Conservation (phyloP, 2,329 filamentous ascomycete species). For the Xylariaceae sp. region DNA sequence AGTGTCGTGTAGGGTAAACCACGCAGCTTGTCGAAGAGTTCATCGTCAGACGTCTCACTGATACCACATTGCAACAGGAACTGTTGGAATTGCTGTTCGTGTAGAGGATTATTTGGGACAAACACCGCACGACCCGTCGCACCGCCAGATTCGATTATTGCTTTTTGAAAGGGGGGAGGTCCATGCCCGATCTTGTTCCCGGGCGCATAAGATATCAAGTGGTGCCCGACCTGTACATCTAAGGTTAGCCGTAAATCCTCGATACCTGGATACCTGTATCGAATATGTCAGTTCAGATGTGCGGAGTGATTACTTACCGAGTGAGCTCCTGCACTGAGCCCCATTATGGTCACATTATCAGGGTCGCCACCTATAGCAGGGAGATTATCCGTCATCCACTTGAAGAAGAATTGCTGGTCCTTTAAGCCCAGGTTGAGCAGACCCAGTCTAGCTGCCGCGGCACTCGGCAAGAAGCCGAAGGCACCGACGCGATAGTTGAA, state of each 20-base stretch:
- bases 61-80: slow-evolving; percentile 50
- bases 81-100: slow-evolving; percentile 50
- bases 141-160: slow-evolving; percentile 53
- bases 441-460: slow-evolving; percentile 46
- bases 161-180: slow-evolving; percentile 44
- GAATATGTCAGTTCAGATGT: neutral
- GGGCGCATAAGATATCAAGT: slow-evolving; percentile 49
- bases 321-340: slow-evolving; percentile 57
- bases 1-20: slow-evolving; percentile 36
- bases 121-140: slow-evolving; percentile 51
- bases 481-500: slow-evolving; percentile 61
- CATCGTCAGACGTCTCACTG: slow-evolving; percentile 40
- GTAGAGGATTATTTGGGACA: slow-evolving; percentile 48
- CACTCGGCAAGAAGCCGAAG: slow-evolving; percentile 63
- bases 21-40: slow-evolving; percentile 48
- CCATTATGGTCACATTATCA: slow-evolving; percentile 55
- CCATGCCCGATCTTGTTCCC: slow-evolving; percentile 30
- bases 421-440: slow-evolving; percentile 58
- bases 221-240: slow-evolving; percentile 46
- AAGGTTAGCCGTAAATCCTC: slow-evolving; percentile 1
- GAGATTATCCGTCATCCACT: slow-evolving; percentile 58
- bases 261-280: neutral
- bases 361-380: slow-evolving; percentile 55
- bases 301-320: slow-evolving; percentile 38
- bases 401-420: slow-evolving; percentile 54